Evolutionary conservation across 495 filamentous ascomycete genomes (phyloP).

Genomic region (Letharia columbiana): DNA sequence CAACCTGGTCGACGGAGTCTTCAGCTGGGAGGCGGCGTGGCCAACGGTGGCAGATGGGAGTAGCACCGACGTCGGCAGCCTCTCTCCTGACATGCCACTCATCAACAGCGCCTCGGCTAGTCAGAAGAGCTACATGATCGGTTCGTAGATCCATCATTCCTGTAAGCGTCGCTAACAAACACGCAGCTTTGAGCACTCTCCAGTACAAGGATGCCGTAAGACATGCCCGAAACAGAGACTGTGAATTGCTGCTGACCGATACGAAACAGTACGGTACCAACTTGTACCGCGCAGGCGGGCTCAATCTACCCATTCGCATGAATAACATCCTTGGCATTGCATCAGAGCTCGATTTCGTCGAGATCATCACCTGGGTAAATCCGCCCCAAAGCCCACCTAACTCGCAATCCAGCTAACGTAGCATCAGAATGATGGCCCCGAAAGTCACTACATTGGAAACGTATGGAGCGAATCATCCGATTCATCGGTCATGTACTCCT

Average conservation of each 20-base stretch:
- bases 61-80: slow-evolving; percentile 9
- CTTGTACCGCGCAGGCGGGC: slow-evolving; percentile 38
- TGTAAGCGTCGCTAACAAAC: not conserved
- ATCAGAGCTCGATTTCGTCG: slow-evolving; percentile 26
- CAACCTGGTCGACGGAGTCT: slow-evolving; percentile 28
- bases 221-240: not conserved
- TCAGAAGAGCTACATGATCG: slow-evolving; percentile 31
- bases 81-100: slow-evolving; percentile 26
- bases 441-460: slow-evolving; percentile 41
- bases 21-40: slow-evolving; percentile 35
- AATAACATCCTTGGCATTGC: slow-evolving; percentile 24
- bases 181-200: slow-evolving; percentile 28
- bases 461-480: slow-evolving; percentile 27
- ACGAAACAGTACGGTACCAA: slow-evolving; percentile 22
- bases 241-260: not conserved
- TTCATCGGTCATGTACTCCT: slow-evolving; percentile 28
- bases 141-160: slow-evolving; percentile 16
- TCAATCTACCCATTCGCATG: slow-evolving; percentile 32
- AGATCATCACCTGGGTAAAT: slow-evolving; percentile 31
- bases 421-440: slow-evolving; percentile 34
- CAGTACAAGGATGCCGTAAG: slow-evolving; percentile 37
- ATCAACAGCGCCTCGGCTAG: slow-evolving; percentile 21
- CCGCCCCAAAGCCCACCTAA: not conserved
- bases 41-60: slow-evolving; percentile 18
- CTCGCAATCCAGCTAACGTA: not conserved